Percentiles rank a stretch among this genome's conserved stretches.
Evolutionary conservation across 495 filamentous ascomycete genomes (phyloP).

Genomic region (Penicillium dipodomyicola): DNA sequence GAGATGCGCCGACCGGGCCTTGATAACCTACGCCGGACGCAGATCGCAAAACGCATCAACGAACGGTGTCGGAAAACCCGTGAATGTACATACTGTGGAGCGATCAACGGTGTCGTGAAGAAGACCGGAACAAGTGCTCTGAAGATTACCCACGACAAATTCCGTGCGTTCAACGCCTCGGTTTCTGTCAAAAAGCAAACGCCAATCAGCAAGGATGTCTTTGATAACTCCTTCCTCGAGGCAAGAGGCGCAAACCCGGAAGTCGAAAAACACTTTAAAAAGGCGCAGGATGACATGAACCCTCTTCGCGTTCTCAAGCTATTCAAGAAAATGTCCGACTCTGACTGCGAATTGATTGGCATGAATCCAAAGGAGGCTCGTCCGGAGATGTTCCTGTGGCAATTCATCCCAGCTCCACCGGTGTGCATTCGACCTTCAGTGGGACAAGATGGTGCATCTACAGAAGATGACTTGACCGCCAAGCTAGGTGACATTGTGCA

Average conservation of each 20-base stretch:
- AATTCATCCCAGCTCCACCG: constrained; percentile 89
- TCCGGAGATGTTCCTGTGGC: constrained; percentile 97
- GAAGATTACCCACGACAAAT: constrained; percentile 94
- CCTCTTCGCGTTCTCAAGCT: constrained; percentile 84
- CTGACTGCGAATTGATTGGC: constrained; percentile 87
- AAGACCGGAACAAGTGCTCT: constrained; percentile 74
- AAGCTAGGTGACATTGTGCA: constrained; percentile 93
- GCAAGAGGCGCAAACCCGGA: constrained; percentile 72
- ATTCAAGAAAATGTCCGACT: constrained; percentile 79
- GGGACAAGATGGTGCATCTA: constrained; percentile 83
- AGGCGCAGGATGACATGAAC: constrained; percentile 92
- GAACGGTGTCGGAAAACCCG: constrained; percentile 84
- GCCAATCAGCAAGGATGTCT: constrained; percentile 73
- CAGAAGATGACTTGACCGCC: constrained; percentile 93
- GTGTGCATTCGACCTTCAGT: constrained; percentile 93
- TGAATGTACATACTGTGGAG: constrained; percentile 69
- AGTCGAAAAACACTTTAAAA: constrained; percentile 84
- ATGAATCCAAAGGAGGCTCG: constrained; percentile 82
- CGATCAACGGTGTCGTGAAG: constrained; percentile 83
- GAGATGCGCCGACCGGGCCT: constrained; percentile 77
- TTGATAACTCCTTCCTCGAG: constrained; percentile 78
- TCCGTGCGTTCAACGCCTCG: constrained; percentile 78
- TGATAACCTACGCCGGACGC: constrained; percentile 76
- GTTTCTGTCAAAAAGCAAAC: constrained; percentile 78
- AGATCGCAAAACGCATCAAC: constrained; percentile 82